Conservation (phyloP, 208 protist species). For the Acanthamoeba healyi region DNA sequence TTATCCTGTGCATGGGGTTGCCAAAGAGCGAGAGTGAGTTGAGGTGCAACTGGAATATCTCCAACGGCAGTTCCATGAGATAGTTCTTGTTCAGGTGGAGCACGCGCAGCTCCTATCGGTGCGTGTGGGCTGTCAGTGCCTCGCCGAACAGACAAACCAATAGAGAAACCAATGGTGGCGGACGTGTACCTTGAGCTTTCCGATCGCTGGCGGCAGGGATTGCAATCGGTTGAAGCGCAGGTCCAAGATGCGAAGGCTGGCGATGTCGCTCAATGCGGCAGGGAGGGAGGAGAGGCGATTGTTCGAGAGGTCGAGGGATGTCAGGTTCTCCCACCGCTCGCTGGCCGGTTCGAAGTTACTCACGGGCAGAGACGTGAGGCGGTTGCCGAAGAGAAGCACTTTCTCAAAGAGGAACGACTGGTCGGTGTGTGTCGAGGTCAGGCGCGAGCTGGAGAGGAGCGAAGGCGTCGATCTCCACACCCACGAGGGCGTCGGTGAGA, state of each 20-base stretch:
- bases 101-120: conserved; percentile 16
- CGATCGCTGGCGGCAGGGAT: conserved; percentile 33
- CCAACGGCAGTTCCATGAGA: conserved; percentile 24
- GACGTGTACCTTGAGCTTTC: conserved; percentile 10
- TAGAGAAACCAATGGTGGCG: not conserved
- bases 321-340: conserved; percentile 66
- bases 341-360: not conserved
- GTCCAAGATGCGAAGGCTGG: conserved; percentile 22
- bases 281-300: conserved; percentile 43
- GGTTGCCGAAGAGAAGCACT: conserved; percentile 69
- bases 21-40: conserved; percentile 59
- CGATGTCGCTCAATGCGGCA: conserved; percentile 10
- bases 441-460: not conserved
- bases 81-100: conserved; percentile 53
- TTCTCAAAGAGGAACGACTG: conserved; percentile 66
- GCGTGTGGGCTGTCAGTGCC: not conserved
- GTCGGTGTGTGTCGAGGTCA: conserved; percentile 18
- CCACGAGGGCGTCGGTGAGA: conserved; percentile 14
- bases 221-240: conserved; percentile 45
- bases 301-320: conserved; percentile 32
- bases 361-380: not conserved
- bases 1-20: conserved; percentile 59
- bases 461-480: conserved; percentile 45
- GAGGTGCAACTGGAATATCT: conserved; percentile 36
- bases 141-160: not conserved